Evolutionary conservation across 257 asterid genomes (phyloP).

Genomic region (Verbascum thapsus): DNA sequence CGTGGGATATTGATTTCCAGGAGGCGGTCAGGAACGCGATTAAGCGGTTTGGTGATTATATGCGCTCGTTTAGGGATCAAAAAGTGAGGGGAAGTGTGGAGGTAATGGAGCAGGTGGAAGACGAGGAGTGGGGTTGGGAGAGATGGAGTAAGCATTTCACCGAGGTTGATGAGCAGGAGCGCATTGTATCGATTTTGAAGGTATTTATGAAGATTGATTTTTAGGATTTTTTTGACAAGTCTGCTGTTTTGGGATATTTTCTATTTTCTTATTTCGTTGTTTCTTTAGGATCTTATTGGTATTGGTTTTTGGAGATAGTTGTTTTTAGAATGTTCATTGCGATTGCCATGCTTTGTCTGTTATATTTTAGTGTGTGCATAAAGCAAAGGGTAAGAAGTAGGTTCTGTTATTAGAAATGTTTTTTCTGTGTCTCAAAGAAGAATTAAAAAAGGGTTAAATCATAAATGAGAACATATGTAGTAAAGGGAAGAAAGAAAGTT

Average conservation of each 20-base stretch:
- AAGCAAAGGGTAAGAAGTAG: not conserved
- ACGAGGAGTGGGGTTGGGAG: constrained; percentile 96
- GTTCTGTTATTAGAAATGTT: no score
- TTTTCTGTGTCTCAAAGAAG: not conserved
- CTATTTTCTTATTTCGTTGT: no score
- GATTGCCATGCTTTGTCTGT: not conserved
- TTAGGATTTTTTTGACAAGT: not conserved
- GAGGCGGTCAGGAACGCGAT: constrained; percentile 58
- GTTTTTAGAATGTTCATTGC: no score
- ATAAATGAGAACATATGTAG: not conserved
- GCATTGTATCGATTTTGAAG: constrained; percentile 66
- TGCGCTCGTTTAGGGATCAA: constrained; percentile 52
- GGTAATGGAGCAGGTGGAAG: constrained; percentile 32
- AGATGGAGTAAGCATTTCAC: constrained; percentile 81
- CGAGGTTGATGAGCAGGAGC: constrained; percentile 85
- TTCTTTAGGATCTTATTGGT: no score
- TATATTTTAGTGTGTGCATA: not conserved
- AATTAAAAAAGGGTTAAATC: not conserved
- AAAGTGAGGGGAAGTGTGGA: constrained; percentile 36
- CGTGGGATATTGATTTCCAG: constrained; percentile 71
- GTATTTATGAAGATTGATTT: constrained; percentile 34
- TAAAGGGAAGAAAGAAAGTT: constrained; percentile 14
- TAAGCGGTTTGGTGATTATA: constrained; percentile 49
- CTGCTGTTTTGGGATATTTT: constrained; percentile 11
- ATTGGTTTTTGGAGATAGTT: no score